Evolutionary conservation across 2,329 filamentous ascomycete genomes (phyloP).

Genomic region (Penicillium sp.): DNA sequence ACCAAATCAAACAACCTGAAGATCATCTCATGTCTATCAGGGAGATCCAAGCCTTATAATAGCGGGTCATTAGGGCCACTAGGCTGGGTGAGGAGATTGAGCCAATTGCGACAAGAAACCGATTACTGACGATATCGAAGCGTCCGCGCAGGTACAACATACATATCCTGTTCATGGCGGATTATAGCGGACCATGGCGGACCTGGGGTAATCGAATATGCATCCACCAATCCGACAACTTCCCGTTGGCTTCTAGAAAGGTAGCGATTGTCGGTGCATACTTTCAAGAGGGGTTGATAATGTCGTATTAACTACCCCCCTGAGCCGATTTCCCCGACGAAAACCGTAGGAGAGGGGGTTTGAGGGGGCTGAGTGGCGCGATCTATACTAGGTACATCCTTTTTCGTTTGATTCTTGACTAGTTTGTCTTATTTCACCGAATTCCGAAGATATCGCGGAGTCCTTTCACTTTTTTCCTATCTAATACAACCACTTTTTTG

Average conservation of each 20-base stretch:
- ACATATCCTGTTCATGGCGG: conserved; percentile 13
- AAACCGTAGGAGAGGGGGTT: conserved; percentile 12
- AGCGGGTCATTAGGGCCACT: conserved; percentile 12
- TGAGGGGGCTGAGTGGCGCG: neutral
- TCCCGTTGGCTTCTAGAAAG: conserved; percentile 21
- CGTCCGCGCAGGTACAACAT: conserved; percentile 18
- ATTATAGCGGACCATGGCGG: conserved; percentile 5
- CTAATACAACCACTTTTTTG: neutral
- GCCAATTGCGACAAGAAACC: conserved; percentile 25
- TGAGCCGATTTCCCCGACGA: conserved; percentile 15
- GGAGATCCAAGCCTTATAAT: conserved; percentile 23
- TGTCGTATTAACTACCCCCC: conserved; percentile 10
- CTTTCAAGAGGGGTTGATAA: conserved; percentile 21
- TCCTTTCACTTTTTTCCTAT: neutral
- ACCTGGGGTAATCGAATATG: conserved; percentile 30
- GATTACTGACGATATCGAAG: conserved; percentile 24
- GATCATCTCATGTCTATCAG: conserved; percentile 20
- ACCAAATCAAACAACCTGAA: conserved; percentile 16
- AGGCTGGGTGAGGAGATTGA: neutral
- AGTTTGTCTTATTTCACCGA: neutral
- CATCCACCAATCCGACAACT: conserved; percentile 20
- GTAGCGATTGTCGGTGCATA: conserved; percentile 15
- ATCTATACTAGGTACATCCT: neutral
- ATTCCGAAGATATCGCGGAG: neutral
- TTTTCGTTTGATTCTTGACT: neutral